Conservation (phyloP, 179 eudicot species). For the Heliamphora pulchella region DNA sequence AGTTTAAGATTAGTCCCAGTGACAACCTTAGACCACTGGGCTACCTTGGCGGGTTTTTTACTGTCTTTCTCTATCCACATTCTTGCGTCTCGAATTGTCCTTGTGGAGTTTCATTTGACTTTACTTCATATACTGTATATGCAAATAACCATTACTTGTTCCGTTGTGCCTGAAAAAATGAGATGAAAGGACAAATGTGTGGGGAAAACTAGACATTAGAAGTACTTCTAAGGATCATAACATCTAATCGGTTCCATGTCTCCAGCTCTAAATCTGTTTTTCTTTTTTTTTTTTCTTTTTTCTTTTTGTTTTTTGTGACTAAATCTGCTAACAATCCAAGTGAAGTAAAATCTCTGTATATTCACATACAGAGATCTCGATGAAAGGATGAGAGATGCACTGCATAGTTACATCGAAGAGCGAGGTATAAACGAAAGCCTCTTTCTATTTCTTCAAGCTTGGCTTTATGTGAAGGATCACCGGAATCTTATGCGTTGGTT, state of each 20-base stretch:
- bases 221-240: background rate
- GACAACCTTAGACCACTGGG: no score
- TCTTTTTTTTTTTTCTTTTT: background rate
- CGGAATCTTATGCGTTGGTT: conserved; percentile 71
- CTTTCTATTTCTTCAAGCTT: conserved; percentile 82
- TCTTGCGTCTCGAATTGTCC: background rate
- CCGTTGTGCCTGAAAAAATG: background rate
- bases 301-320: background rate
- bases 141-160: no score
- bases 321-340: background rate
- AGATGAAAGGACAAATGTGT: background rate
- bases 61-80: background rate
- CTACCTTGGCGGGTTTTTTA: background rate
- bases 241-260: background rate
- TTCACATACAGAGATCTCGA: conserved; percentile 55
- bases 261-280: background rate
- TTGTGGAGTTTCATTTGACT: background rate
- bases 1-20: no score
- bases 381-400: conserved; percentile 64
- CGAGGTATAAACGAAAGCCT: conserved; percentile 79
- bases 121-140: background rate
- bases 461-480: conserved; percentile 90
- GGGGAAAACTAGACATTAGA: background rate
- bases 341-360: background rate
- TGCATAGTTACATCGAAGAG: conserved; percentile 62